Evolutionary conservation across 1,284 basidiomycete genomes (phyloP).

Genomic region (Cryptococcus wingfieldii): DNA sequence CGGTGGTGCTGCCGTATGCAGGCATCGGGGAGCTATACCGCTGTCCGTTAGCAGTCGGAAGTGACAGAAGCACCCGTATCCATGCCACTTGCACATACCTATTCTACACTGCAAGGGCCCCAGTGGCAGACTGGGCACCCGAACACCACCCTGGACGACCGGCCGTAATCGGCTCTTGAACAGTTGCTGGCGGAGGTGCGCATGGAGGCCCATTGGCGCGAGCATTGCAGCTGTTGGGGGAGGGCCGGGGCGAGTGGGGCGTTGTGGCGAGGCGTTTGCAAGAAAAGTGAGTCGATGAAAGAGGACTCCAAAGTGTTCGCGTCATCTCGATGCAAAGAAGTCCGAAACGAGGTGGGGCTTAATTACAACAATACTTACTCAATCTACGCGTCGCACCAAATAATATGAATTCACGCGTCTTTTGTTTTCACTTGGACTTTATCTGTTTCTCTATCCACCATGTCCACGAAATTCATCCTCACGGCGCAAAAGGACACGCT

Average conservation of each 20-base stretch:
- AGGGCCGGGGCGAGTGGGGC: too few relatives aligned
- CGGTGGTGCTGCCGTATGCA: neutral
- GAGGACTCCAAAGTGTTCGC: too few relatives aligned
- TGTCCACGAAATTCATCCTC: slow-evolving; percentile 11
- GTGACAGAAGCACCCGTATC: neutral
- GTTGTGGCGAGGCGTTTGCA: too few relatives aligned
- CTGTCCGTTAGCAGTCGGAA: neutral
- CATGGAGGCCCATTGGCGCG: neutral
- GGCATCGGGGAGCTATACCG: neutral
- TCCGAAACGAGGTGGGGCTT: too few relatives aligned
- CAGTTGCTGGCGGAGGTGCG: neutral
- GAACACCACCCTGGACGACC: neutral
- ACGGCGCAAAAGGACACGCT: slow-evolving; percentile 8
- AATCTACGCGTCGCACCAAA: too few relatives aligned
- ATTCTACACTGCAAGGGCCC: neutral
- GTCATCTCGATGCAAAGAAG: too few relatives aligned
- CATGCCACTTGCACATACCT: neutral
- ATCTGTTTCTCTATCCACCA: too few relatives aligned
- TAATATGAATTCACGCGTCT: too few relatives aligned
- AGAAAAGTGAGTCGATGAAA: too few relatives aligned
- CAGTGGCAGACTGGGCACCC: neutral
- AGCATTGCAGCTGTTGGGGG: too few relatives aligned
- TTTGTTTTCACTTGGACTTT: too few relatives aligned
- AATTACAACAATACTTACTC: too few relatives aligned
- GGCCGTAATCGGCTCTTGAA: neutral